Evolutionary conservation across 441 rosid species (phyloP), one percentile per base, ranked within the genome.

Genomic region (Arabidopsis hybrid): DNA sequence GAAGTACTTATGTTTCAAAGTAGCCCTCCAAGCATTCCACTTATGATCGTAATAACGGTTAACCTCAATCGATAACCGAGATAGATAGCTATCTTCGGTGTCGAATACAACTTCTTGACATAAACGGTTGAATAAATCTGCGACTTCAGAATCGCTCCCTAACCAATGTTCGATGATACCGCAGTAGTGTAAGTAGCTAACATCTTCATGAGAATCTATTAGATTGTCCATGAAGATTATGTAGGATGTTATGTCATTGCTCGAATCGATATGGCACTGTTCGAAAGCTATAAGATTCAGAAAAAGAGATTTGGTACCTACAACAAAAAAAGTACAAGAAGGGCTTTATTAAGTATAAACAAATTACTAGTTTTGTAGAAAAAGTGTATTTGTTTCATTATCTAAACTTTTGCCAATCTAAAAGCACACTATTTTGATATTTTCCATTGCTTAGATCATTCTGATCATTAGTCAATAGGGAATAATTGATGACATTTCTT

Each of bases 101-200:
- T 95, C 96, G n/a, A 89, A 95, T 71, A 89, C 96, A 38, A 91
- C 97, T 77, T 95, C 98, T 79, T 91, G 85, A 60, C 99, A 91
- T 9, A 92, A 81, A 0, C 88, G 85, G 85, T 95, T 91, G 83
- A 92, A 91, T 36, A 95, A 86, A 65, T 92, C 87, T 0, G 97
- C 97, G 0, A 92, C 99, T 72, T 92, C 97, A 0, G 85, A 83
- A 36, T 95, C 95, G 3, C 92, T 92, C 8, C 96, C 97, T 10
- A 92, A 86, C 96, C 95, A 92, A 72, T 91, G 96, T 74, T 95
- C 95, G 0, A 92, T 81, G 10, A 92, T 88, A 38, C 98, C 96
- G 0, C 83, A 75, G 60, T 87, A 87, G 51, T 95, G 98, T 11
- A 95, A 89, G 87, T 86, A 85, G 5, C 85, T 87, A 1, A 95